Percentiles rank a stretch among this genome's conserved stretches.
phyloP scores from a whole-genome alignment of 768 basidiomycete species.

The Leccinum ochraceum region DNA sequence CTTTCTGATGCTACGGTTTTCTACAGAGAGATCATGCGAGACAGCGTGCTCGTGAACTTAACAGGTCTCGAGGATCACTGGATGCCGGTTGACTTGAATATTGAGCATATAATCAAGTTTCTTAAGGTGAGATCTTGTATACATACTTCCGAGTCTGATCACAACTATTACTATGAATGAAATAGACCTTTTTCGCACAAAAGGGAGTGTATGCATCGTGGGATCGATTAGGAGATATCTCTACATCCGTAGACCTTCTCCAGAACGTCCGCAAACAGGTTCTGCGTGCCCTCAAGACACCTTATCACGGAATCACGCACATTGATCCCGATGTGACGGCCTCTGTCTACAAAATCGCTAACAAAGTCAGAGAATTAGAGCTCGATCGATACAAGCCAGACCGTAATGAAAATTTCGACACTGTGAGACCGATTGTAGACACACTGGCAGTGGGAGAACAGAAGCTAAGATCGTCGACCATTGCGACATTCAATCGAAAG shows the following conservation, averaged over 20 bases:
- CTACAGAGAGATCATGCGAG: slow-evolving; percentile 35
- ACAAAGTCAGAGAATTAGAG: slow-evolving; percentile 8
- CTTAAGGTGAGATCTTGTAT: slow-evolving; percentile 27
- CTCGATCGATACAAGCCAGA: slow-evolving; percentile 3
- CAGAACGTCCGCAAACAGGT: slow-evolving; percentile 33
- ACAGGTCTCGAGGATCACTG: slow-evolving; percentile 33
- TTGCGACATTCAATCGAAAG: neutral
- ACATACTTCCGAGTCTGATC: too few species aligned
- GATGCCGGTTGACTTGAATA: slow-evolving; percentile 40
- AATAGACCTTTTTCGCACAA: slow-evolving; percentile 26
- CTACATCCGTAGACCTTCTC: slow-evolving; percentile 28
- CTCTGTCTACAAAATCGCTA: slow-evolving; percentile 23
- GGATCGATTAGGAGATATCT: slow-evolving; percentile 35
- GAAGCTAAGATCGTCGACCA: neutral
- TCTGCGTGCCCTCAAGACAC: slow-evolving; percentile 15
- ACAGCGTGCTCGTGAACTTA: slow-evolving; percentile 37
- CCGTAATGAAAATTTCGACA: neutral
- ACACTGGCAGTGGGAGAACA: neutral
- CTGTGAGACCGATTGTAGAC: neutral
- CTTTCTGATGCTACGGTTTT: too few species aligned
- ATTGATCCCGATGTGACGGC: slow-evolving; percentile 15
- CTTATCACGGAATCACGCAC: slow-evolving; percentile 32
- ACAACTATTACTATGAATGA: neutral
- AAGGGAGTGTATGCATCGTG: slow-evolving; percentile 36
- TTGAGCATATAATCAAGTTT: slow-evolving; percentile 38